These are phyloP conservation scores for Fusarium graminum DNA, from an alignment of 2,329 filamentous ascomycete species.

Conservation along the genomic window DNA sequence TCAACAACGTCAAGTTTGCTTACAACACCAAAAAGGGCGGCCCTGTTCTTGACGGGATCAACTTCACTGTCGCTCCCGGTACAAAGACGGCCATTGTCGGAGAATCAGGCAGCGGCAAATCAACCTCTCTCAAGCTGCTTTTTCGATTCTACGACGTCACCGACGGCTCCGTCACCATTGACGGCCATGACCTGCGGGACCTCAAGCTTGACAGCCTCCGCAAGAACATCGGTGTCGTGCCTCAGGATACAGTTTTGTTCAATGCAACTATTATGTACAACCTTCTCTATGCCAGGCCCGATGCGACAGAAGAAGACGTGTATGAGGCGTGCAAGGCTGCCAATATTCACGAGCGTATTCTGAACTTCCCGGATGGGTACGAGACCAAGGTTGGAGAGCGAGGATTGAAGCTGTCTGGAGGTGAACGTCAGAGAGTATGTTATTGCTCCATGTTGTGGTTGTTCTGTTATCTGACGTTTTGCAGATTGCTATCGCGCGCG, in stretches of 20 bases:
- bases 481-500: slow-evolving; percentile 69
- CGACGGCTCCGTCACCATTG: slow-evolving; percentile 60
- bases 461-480: not conserved
- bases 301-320: slow-evolving; percentile 63
- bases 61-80: slow-evolving; percentile 58
- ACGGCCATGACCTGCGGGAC: slow-evolving; percentile 60
- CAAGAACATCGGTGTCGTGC: slow-evolving; percentile 60
- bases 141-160: slow-evolving; percentile 66
- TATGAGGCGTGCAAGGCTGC: slow-evolving; percentile 65
- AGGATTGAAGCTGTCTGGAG: slow-evolving; percentile 68
- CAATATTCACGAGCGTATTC: slow-evolving; percentile 67
- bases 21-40: slow-evolving; percentile 57
- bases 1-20: slow-evolving; percentile 59
- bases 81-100: slow-evolving; percentile 62
- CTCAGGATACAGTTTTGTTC: slow-evolving; percentile 62
- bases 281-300: slow-evolving; percentile 64
- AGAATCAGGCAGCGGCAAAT: slow-evolving; percentile 63
- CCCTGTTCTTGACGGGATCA: slow-evolving; percentile 56
- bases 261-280: slow-evolving; percentile 70
- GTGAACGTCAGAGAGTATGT: slow-evolving; percentile 68
- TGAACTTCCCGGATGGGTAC: slow-evolving; percentile 66
- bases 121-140: slow-evolving; percentile 63
- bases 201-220: slow-evolving; percentile 58
- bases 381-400: slow-evolving; percentile 66
- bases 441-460: accelerated